Evolutionary conservation across 495 filamentous ascomycete species (phyloP).

Genomic region (Lasiosphaeriaceae sp.): DNA sequence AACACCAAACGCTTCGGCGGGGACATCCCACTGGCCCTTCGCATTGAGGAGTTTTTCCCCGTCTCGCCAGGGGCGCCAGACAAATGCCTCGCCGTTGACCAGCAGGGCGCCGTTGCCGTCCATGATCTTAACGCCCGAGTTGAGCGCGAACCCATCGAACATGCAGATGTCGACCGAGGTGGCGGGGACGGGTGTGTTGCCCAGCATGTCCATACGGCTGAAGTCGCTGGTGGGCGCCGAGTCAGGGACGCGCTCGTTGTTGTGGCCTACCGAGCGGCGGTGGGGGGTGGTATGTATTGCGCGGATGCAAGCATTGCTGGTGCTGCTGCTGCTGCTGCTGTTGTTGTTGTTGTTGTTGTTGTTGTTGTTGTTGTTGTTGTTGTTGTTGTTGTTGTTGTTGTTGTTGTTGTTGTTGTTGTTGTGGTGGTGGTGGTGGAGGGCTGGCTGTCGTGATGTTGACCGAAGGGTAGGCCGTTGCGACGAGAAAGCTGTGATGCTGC

Average conservation of each 20-base stretch:
- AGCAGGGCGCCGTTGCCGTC: conserved; percentile 68
- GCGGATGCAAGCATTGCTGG: conserved; percentile 2
- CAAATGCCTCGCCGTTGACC: conserved; percentile 80
- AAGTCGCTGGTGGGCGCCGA: conserved; percentile 63
- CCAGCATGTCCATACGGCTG: conserved; percentile 68
- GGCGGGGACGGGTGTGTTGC: conserved; percentile 67
- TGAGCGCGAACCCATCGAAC: conserved; percentile 72
- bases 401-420: background rate
- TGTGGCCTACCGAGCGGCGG: conserved; percentile 9
- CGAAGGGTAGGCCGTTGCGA: background rate
- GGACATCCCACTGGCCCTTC: conserved; percentile 78
- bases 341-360: background rate
- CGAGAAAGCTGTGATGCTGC: background rate
- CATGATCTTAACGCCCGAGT: conserved; percentile 66
- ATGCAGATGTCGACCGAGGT: conserved; percentile 80
- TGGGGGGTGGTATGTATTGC: conserved; percentile 5
- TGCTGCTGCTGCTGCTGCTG: conserved; percentile 1
- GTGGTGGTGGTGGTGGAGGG: background rate
- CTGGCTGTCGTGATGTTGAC: background rate
- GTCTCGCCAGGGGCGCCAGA: conserved; percentile 72
- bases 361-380: background rate
- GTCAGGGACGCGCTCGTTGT: conserved; percentile 20
- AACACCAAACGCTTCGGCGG: conserved; percentile 67
- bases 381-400: background rate
- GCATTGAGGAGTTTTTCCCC: conserved; percentile 54